Evolutionary conservation across 352 stramenopile species (phyloP).

Genomic region (Pythium utonaiense): DNA sequence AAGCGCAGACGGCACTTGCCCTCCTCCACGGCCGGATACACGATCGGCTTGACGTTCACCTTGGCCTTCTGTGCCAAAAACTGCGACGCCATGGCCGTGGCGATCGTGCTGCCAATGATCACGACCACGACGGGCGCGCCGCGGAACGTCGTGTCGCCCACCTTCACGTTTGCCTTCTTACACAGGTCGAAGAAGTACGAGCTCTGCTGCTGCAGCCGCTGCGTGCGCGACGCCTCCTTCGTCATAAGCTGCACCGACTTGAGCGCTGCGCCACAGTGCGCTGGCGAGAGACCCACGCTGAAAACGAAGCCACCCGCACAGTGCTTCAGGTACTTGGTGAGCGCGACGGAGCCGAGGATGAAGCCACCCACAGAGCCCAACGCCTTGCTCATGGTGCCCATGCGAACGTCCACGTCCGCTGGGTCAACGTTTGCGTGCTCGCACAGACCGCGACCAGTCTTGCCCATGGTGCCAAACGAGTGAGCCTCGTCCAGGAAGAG

Average conservation of each 20-base stretch:
- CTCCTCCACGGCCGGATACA: slow-evolving; percentile 83
- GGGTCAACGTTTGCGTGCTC: slow-evolving; percentile 29
- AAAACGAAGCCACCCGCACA: slow-evolving; percentile 44
- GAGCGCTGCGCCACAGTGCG: slow-evolving; percentile 61
- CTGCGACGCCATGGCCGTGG: slow-evolving; percentile 69
- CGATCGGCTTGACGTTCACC: slow-evolving; percentile 83
- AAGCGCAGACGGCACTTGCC: slow-evolving; percentile 83
- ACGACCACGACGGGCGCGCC: slow-evolving; percentile 78
- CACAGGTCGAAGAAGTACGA: slow-evolving; percentile 78
- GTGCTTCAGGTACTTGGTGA: slow-evolving; percentile 39
- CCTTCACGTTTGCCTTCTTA: slow-evolving; percentile 53
- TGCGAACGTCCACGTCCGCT: slow-evolving; percentile 33
- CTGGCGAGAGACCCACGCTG: slow-evolving; percentile 49
- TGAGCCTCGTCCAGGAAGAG: slow-evolving; percentile 39
- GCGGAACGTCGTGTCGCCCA: slow-evolving; percentile 57
- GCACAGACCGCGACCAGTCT: slow-evolving; percentile 34
- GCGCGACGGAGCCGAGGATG: slow-evolving; percentile 27
- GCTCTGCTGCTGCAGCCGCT: slow-evolving; percentile 60
- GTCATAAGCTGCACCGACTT: slow-evolving; percentile 71
- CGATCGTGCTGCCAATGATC: slow-evolving; percentile 74
- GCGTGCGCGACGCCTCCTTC: slow-evolving; percentile 48
- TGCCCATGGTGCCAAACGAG: slow-evolving; percentile 37
- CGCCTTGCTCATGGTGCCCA: slow-evolving; percentile 47
- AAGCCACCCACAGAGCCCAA: slow-evolving; percentile 36
- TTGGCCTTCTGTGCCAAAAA: slow-evolving; percentile 44